Evolutionary conservation across 2,329 filamentous ascomycete genomes (phyloP), one percentile per base, ranked within the genome.

Genomic region (Zopfia rhizophila): DNA sequence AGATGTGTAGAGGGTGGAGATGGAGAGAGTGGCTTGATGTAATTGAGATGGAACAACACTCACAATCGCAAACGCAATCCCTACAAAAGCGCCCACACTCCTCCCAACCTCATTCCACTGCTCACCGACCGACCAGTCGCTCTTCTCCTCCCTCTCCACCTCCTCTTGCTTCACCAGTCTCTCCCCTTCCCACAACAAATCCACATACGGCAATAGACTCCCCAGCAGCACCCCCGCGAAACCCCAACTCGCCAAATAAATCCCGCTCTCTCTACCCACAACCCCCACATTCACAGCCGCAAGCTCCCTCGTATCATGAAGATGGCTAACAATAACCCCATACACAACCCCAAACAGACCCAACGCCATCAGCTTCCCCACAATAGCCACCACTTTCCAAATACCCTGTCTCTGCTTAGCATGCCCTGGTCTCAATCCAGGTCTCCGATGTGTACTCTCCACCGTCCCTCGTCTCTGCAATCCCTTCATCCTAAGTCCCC

Each of bases 341-440:
- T 96, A 97, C 12, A 87, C 83, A 40, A 93, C 80, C 1, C 94
- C 94, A 25, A 96, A 85, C 0, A 80, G 73, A 63, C 94, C 94
- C 7, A 97, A 79, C 3, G 94, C 74, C 1, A 78, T 69, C 2
- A 82, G 82, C 42, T 89, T 83, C 18, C 83, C 61, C 4, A 74
- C 56, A 2, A 88, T 70, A 1, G 85, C 83, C 3, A 87, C 63
- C n/a, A 77, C 69, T 19, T 76, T 74, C 46, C 51, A 53, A 1
- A 55, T 31, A 5, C 62, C 58, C 19, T 55, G 48, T 24, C 58
- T 49, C 33, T 47, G 44, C 18, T 11, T 18, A 18, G 13, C 18
- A 6, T 32, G 7, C 29, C 14, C 29, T 7, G 8, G 10, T 7
- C 14, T 7, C n/a, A n/a, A n/a, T n/a, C n/a, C n/a, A n/a, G n/a